These are phyloP conservation scores for Micractinium conductrix DNA, from an alignment of 139 green algal genomes.

Conservation along the genomic window DNA sequence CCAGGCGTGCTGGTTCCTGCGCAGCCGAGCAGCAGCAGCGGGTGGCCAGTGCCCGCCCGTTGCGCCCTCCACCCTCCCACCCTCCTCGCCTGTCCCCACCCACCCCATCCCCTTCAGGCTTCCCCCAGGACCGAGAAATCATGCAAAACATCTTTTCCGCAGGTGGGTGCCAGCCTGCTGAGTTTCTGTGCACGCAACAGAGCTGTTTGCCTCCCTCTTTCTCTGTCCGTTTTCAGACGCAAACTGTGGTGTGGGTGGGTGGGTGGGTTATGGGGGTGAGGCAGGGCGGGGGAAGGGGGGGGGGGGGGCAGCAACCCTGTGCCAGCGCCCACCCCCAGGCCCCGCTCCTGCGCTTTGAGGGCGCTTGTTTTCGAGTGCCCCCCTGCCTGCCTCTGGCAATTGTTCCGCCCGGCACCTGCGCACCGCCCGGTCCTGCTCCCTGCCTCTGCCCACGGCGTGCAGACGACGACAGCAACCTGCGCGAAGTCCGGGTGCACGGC, in stretches of 20 bases:
- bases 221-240: background rate
- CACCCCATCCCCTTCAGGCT: background rate
- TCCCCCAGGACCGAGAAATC: conserved; percentile 25
- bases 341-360: too few species aligned
- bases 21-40: too few species aligned
- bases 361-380: background rate
- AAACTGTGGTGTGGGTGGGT: too few species aligned
- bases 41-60: too few species aligned
- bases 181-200: background rate
- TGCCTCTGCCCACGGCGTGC: background rate
- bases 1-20: background rate
- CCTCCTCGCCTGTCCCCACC: background rate
- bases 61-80: too few species aligned
- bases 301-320: too few species aligned
- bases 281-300: too few species aligned
- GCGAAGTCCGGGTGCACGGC: conserved; percentile 17
- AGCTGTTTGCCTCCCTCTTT: too few species aligned
- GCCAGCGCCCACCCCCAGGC: too few species aligned
- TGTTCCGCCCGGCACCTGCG: background rate
- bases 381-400: background rate
- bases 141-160: background rate
- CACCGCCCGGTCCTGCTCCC: too few species aligned
- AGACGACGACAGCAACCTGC: conserved; percentile 10
- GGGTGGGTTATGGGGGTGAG: too few species aligned
- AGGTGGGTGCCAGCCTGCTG: background rate